Evolutionary conservation across 768 basidiomycete genomes (phyloP).

Genomic region (Russula olivacea): DNA sequence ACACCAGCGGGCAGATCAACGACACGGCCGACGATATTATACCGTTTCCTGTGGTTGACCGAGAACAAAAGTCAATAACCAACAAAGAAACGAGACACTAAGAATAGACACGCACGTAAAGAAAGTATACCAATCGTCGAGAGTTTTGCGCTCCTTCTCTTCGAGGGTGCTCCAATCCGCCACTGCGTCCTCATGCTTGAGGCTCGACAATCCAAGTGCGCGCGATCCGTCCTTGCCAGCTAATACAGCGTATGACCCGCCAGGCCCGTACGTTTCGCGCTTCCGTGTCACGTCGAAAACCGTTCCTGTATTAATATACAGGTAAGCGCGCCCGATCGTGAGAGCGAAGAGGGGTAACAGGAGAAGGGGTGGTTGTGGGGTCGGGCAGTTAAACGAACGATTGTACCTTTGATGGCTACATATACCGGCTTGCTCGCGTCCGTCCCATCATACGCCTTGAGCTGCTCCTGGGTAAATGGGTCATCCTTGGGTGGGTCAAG

Average conservation of each 20-base stretch:
- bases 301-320: slow-evolving; percentile 47
- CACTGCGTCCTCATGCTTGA: slow-evolving; percentile 80
- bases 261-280: slow-evolving; percentile 82
- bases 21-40: slow-evolving; percentile 80
- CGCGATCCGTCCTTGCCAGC: slow-evolving; percentile 91
- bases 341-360: neutral
- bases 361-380: neutral
- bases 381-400: too few species aligned
- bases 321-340: neutral
- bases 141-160: slow-evolving; percentile 66
- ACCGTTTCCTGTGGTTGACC: slow-evolving; percentile 56
- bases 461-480: slow-evolving; percentile 62
- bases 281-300: slow-evolving; percentile 89
- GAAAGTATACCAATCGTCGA: slow-evolving; percentile 87
- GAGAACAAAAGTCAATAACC: neutral
- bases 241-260: slow-evolving; percentile 75
- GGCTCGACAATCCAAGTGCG: slow-evolving; percentile 84
- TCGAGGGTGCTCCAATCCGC: slow-evolving; percentile 76
- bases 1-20: slow-evolving; percentile 44
- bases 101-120: slow-evolving; percentile 57
- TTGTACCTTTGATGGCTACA: slow-evolving; percentile 84
- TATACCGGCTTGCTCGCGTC: slow-evolving; percentile 68
- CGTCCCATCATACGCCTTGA: slow-evolving; percentile 67
- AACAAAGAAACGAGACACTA: neutral
- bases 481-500: slow-evolving; percentile 70